phyloP scores from a whole-genome alignment of 1,284 basidiomycete species.

The Entoloma clypeatum region DNA sequence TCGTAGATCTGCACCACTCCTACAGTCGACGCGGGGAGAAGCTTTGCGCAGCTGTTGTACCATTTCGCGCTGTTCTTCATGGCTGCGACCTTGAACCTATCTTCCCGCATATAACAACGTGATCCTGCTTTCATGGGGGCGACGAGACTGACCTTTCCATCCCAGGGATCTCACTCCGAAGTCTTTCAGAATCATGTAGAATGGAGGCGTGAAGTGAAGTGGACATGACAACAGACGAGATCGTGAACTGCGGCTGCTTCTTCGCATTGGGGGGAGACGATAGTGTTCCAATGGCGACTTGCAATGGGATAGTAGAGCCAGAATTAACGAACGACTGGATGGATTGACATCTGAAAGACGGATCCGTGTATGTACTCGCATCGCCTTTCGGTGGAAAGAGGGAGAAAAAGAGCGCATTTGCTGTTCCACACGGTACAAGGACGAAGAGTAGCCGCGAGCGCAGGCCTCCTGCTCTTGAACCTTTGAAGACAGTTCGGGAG shows the following conservation, averaged over 20 bases:
- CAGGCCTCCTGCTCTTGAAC: conserved; percentile 10
- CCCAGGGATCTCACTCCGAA: conserved; percentile 68
- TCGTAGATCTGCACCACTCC: conserved; percentile 62
- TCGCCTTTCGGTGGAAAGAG: conserved; percentile 43
- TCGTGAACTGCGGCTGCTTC: conserved; percentile 21
- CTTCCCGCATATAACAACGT: neutral
- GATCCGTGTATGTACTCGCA: conserved; percentile 20
- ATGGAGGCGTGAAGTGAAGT: conserved; percentile 89
- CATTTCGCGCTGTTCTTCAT: conserved; percentile 69
- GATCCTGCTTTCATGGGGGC: neutral
- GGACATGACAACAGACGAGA: conserved; percentile 66
- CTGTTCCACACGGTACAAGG: conserved; percentile 84
- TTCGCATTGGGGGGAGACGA: conserved; percentile 30
- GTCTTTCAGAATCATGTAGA: conserved; percentile 73
- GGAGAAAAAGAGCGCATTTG: conserved; percentile 84
- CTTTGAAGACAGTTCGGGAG: conserved; percentile 31
- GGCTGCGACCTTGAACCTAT: conserved; percentile 71
- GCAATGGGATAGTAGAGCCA: conserved; percentile 42
- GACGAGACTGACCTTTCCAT: conserved; percentile 59
- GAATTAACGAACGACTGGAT: conserved; percentile 44
- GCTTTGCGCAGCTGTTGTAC: conserved; percentile 59
- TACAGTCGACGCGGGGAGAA: conserved; percentile 42
- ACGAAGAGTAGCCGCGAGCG: conserved; percentile 37
- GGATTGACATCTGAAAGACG: conserved; percentile 51
- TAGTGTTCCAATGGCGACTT: conserved; percentile 55